Conservation (phyloP, 306 rosid genomes). For the Pyrus communis region DNA sequence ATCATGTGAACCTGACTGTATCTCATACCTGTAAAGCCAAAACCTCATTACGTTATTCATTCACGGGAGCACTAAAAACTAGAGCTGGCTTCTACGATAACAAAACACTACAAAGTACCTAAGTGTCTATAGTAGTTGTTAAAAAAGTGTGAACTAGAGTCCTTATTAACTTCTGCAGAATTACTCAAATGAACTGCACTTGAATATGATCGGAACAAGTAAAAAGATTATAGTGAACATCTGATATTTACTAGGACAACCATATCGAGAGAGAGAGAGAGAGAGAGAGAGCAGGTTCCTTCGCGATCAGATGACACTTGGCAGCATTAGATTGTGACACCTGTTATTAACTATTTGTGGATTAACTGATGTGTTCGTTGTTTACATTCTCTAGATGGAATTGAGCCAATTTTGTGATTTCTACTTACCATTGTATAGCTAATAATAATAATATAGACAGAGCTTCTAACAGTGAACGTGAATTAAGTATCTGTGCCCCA, state of each 20-base stretch:
- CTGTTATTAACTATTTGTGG: no score
- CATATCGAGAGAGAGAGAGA: neutral
- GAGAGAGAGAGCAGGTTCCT: no score
- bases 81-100: neutral
- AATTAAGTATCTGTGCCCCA: no score
- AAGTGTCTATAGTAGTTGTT: no score
- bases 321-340: no score
- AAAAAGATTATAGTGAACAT: neutral
- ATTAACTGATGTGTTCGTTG: no score
- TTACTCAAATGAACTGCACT: neutral
- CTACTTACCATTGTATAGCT: neutral
- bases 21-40: constrained; percentile 60
- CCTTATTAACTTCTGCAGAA: neutral
- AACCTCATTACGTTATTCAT: constrained; percentile 9
- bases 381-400: neutral
- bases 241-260: neutral
- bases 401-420: neutral
- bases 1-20: constrained; percentile 54
- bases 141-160: neutral
- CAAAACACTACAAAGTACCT: no score
- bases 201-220: neutral
- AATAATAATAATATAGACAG: neutral
- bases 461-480: neutral
- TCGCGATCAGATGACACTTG: no score
- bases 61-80: neutral